These are phyloP conservation scores for Aspergillus japonicus DNA, from an alignment of 2,329 filamentous ascomycete species.

Conservation along the genomic window DNA sequence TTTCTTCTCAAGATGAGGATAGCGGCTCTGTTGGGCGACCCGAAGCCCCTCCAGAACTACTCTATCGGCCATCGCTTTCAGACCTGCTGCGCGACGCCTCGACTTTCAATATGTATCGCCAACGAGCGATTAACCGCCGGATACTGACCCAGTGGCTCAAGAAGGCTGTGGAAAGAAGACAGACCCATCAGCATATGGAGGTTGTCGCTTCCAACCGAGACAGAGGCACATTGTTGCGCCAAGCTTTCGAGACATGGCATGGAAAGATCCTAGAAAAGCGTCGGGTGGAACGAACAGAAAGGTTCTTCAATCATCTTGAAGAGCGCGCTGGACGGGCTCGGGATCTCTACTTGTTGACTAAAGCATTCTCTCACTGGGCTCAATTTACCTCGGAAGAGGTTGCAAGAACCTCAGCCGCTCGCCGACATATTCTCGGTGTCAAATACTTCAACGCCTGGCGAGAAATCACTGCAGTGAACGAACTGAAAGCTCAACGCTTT, in stretches of 20 bases:
- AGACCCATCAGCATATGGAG: conserved; percentile 41
- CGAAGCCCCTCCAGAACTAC: conserved; percentile 37
- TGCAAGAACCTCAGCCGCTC: conserved; percentile 65
- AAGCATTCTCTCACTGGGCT: conserved; percentile 69
- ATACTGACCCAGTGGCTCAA: conserved; percentile 51
- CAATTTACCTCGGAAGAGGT: conserved; percentile 63
- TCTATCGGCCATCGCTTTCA: conserved; percentile 52
- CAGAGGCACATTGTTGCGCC: conserved; percentile 50
- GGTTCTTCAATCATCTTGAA: conserved; percentile 57
- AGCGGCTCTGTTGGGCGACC: conserved; percentile 28
- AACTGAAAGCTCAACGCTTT: conserved; percentile 53
- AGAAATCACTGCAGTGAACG: conserved; percentile 62
- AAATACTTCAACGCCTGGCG: conserved; percentile 70
- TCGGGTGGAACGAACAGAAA: conserved; percentile 48
- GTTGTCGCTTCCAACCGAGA: conserved; percentile 52
- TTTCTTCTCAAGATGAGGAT: conserved; percentile 22
- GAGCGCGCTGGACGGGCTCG: conserved; percentile 62
- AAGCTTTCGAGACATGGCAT: conserved; percentile 54
- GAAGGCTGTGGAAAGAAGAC: conserved; percentile 38
- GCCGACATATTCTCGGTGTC: conserved; percentile 67
- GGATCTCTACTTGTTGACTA: conserved; percentile 63
- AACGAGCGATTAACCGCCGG: conserved; percentile 39
- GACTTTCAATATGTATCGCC: conserved; percentile 46
- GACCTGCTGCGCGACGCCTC: conserved; percentile 53
- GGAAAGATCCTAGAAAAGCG: conserved; percentile 41